These are phyloP conservation scores for Dendrobium huoshanense DNA, from an alignment of 106 monocot genomes.

Conservation along the genomic window DNA sequence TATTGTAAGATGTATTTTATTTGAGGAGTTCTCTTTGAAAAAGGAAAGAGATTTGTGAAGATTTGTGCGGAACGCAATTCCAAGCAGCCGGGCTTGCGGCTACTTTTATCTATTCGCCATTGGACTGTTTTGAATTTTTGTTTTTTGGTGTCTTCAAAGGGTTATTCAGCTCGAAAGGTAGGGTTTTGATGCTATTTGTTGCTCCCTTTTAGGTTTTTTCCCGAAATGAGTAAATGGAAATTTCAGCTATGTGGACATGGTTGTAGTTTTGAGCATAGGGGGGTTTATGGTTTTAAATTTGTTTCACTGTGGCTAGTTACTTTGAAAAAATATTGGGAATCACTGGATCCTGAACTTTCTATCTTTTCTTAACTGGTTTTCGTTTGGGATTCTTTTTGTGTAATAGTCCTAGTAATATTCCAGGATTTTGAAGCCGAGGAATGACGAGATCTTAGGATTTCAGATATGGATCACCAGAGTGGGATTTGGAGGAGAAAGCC, in stretches of 20 bases:
- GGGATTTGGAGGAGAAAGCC: conserved; percentile 70
- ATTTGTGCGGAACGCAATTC: not conserved
- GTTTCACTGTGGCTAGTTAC: not conserved
- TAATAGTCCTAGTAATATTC: not conserved
- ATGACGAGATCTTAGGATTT: not conserved
- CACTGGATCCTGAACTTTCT: not conserved
- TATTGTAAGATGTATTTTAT: not conserved
- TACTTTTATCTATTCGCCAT: not conserved
- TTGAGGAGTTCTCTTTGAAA: not conserved
- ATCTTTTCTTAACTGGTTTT: not conserved
- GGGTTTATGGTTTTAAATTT: not conserved
- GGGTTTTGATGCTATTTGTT: not conserved
- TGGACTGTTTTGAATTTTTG: not conserved
- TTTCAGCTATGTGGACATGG: not conserved
- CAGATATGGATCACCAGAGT: conserved; percentile 65
- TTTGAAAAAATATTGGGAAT: not conserved
- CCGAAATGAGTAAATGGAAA: not conserved
- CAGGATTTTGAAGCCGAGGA: not conserved
- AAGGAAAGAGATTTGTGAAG: too few relatives aligned
- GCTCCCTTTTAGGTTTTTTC: not conserved
- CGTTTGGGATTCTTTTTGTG: not conserved
- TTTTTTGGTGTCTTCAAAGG: not conserved
- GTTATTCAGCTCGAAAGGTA: conserved; percentile 3
- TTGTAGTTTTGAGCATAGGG: not conserved
- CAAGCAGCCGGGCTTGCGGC: not conserved